Evolutionary conservation across 2,329 filamentous ascomycete species (phyloP), one percentile per base, ranked within the genome.

Genomic region (Elsinoe fawcettii): DNA sequence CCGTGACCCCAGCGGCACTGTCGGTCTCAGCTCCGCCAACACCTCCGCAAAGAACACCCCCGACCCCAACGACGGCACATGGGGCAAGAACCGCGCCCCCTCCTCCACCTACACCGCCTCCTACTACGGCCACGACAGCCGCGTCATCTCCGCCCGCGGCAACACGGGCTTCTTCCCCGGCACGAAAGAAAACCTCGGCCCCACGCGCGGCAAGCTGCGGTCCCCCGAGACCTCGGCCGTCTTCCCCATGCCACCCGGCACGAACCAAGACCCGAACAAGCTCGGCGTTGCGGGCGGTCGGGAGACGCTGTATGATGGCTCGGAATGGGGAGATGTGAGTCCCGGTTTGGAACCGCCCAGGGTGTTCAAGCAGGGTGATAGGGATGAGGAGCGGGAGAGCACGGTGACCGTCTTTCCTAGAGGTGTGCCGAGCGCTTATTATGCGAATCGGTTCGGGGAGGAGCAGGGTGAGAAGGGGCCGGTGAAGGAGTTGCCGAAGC

Each of bases 91-190:
- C 25, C 57, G 57, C 22, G 59, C 59, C 14, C 39, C 58, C 5
- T 58, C 54, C 34, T 58, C 59, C 5, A 46, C 54, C 32, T 56
- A 56, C 32, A 54, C 54, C 4, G 57, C 57, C 8, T 51, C 47
- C 14, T 59, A 57, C 25, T 58, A 58, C 23, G 59, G 59, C 66
- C 67, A 32, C 64, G 69, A 41, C 62, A 66, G 51, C 14, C 60
- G 55, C 53, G 56, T 56, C 14, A 56, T 47, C 27, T 75, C 76
- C 53, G 39, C 53, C 20, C 36, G 53, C 41, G 78, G 84, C 51
- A 83, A 79, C 14, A 78, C 86, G 65, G 77, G 80, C 43, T 70
- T 70, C 66, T 71, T 70, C 61, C 69, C 69, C 14, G 67, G 67
- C 47, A 61, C 66, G 23, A 66, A 66, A 18, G 63, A 63, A 9